These are phyloP conservation scores for Solanum hybrid DNA, from an alignment of 305 asterid genomes.

Conservation along the genomic window DNA sequence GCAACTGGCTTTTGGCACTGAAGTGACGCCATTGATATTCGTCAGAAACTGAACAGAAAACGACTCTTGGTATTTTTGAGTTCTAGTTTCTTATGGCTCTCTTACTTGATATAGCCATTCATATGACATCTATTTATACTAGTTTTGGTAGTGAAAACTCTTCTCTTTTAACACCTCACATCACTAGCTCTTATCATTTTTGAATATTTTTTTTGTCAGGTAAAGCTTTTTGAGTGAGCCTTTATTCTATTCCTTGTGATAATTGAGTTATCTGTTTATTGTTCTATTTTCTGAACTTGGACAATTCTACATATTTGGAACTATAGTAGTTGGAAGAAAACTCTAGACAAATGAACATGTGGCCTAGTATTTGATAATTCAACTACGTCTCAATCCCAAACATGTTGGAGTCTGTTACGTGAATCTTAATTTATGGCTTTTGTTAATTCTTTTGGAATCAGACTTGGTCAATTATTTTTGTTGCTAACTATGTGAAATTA, in stretches of 20 bases:
- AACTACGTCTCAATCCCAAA: background rate
- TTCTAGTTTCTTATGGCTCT: background rate
- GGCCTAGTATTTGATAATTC: background rate
- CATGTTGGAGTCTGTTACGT: background rate
- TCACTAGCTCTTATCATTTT: background rate
- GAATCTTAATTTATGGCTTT: background rate
- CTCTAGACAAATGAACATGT: background rate
- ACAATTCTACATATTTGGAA: background rate
- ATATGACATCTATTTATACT: background rate
- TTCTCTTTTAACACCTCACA: background rate
- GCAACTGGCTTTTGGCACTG: constrained; percentile 6
- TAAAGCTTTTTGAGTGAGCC: background rate
- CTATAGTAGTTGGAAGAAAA: background rate
- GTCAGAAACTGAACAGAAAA: background rate
- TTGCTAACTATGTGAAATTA: too few relatives aligned
- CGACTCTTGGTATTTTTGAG: background rate
- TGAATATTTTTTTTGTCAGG: background rate
- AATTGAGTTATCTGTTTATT: background rate
- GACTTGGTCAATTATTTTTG: too few relatives aligned
- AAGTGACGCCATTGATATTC: constrained; percentile 1
- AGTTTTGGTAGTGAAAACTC: background rate
- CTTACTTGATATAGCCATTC: background rate
- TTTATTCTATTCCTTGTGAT: constrained; percentile 3
- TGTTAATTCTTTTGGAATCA: background rate
- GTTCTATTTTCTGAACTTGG: background rate